These are phyloP conservation scores for Cyclaneusma minus DNA, from an alignment of 2,329 filamentous ascomycete genomes.

Conservation along the genomic window DNA sequence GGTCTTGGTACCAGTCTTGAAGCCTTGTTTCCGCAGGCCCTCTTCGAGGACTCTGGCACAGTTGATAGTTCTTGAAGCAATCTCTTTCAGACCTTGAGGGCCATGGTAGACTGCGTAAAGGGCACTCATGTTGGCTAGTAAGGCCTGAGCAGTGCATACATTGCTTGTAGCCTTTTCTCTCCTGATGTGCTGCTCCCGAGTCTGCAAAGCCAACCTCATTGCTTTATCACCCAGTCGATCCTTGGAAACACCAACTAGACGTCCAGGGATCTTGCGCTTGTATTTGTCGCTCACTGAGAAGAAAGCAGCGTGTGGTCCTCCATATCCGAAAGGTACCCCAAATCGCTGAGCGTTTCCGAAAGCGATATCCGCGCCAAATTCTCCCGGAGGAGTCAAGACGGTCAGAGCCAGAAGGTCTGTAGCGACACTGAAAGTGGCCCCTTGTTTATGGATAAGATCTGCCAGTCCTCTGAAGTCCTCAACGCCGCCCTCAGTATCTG, in stretches of 20 bases:
- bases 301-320: slow-evolving; percentile 93
- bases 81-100: slow-evolving; percentile 64
- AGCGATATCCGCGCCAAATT: slow-evolving; percentile 89
- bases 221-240: slow-evolving; percentile 72
- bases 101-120: slow-evolving; percentile 94
- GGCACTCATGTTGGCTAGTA: slow-evolving; percentile 90
- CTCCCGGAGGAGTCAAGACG: slow-evolving; percentile 73
- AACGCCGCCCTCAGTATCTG: slow-evolving; percentile 72
- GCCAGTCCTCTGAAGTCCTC: slow-evolving; percentile 61
- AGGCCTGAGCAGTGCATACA: slow-evolving; percentile 87
- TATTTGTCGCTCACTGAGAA: slow-evolving; percentile 83
- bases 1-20: slow-evolving; percentile 42
- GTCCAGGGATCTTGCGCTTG: slow-evolving; percentile 88
- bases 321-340: slow-evolving; percentile 81
- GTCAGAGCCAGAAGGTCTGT: slow-evolving; percentile 84
- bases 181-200: slow-evolving; percentile 88
- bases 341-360: slow-evolving; percentile 88
- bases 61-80: slow-evolving; percentile 63
- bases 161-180: slow-evolving; percentile 96
- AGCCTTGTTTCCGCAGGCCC: slow-evolving; percentile 45
- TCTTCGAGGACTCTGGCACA: slow-evolving; percentile 55
- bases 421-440: slow-evolving; percentile 70
- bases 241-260: slow-evolving; percentile 81
- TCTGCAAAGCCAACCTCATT: slow-evolving; percentile 75
- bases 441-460: slow-evolving; percentile 60